Base-by-base conservation (phyloP, 2,329 filamentous ascomycete species). In the Aspergillus sojae region DNA sequence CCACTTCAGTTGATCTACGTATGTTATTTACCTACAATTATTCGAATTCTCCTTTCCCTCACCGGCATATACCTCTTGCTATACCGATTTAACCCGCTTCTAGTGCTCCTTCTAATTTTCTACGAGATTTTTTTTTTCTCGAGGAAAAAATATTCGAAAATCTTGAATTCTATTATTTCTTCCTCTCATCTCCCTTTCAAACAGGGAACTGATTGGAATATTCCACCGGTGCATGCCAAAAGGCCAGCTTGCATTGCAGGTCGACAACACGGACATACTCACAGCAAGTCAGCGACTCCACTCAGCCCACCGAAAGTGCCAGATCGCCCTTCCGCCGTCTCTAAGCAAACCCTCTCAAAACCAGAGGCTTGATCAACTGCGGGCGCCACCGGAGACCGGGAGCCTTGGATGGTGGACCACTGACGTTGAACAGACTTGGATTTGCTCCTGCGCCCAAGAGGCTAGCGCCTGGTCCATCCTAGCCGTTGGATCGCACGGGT, bases 401-500 rank as follows among this genome's bases (percentile, higher is more conserved):
- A 60, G 55, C 60, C 57, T 57, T 62, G 50, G 53, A 32, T 30
- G 52, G 54, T 58, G 65, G 61, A 43, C 67, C 67, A 68, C 66
- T 68, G 64, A 68, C 61, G 66, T 69, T 68, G 59, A 58, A 62
- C 60, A 59, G 64, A 30, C 62, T 58, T 62, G 65, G 61, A 67
- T 63, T 67, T 62, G 57, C 62, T 64, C 59, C 63, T 63, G 45
- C 58, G 60, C 58, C 60, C 63, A 63, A 63, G 55, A 56, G 61
- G 54, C 60, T 67, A 65, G 65, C 58, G 65, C 50, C 62, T 58
- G 59, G 60, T 62, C 62, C 67, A 66, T 69, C 67, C 64, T 65
- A 54, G 67, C 67, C 67, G 67, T 69, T 69, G 66, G 66, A 67
- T 68, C 64, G 66, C 52, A 68, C 50, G 46, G 64, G 67, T 65